These are phyloP conservation scores for Lachancea meyersii DNA, from an alignment of 805 yeast species.

Conservation along the genomic window DNA sequence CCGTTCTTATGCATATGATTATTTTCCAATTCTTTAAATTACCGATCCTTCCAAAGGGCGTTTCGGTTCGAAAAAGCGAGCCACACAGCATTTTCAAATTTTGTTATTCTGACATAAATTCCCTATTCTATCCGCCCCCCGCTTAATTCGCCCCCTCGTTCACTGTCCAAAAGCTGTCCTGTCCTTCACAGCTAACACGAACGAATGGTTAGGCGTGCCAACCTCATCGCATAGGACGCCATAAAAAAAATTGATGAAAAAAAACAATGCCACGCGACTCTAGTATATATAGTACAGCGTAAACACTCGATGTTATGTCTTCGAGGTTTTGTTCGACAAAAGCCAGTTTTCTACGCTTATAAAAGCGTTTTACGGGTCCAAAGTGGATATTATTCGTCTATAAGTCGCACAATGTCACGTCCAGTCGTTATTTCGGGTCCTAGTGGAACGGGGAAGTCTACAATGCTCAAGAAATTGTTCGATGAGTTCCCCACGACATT, in stretches of 20 bases:
- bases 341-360: background rate
- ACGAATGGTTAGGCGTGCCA: too few species aligned
- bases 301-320: background rate
- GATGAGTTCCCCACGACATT: conserved; percentile 84
- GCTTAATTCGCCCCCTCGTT: too few species aligned
- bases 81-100: too few species aligned
- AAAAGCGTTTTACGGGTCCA: background rate
- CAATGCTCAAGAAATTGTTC: conserved; percentile 80
- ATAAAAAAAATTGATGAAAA: background rate
- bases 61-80: too few species aligned
- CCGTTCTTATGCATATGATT: too few species aligned
- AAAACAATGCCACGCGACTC: background rate
- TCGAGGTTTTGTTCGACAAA: background rate
- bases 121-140: too few species aligned
- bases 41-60: too few species aligned
- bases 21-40: too few species aligned
- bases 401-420: conserved; percentile 37
- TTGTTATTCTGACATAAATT: too few species aligned
- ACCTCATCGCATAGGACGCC: too few species aligned
- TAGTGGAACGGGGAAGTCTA: conserved; percentile 92
- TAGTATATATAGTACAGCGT: background rate
- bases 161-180: too few species aligned
- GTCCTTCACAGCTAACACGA: too few species aligned
- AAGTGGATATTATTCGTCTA: background rate
- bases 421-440: conserved; percentile 97